Evolutionary conservation across 495 filamentous ascomycete genomes (phyloP).

Genomic region (Xylaria venustula): DNA sequence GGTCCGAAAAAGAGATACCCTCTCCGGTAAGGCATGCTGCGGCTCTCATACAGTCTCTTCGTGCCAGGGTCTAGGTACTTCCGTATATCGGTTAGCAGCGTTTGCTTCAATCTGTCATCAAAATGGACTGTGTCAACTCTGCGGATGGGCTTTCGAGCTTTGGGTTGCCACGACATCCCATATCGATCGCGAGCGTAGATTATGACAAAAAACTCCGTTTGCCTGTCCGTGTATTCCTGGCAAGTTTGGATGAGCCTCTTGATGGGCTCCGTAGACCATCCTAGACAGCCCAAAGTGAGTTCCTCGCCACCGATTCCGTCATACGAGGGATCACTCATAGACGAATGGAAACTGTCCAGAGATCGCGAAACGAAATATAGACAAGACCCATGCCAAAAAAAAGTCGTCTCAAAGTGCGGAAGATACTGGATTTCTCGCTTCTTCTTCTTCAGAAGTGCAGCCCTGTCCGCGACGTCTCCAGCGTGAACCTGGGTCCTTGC

Average conservation of each 20-base stretch:
- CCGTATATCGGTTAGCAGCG: constrained; percentile 69
- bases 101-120: constrained; percentile 58
- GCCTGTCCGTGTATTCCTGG: constrained; percentile 46
- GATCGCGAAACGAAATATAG: constrained; percentile 44
- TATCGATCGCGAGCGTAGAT: constrained; percentile 37
- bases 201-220: constrained; percentile 44
- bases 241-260: constrained; percentile 40
- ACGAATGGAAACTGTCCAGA: constrained; percentile 40
- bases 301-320: constrained; percentile 40
- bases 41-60: constrained; percentile 65
- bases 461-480: constrained; percentile 31
- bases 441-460: constrained; percentile 42
- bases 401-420: constrained; percentile 43
- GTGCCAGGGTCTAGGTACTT: constrained; percentile 76
- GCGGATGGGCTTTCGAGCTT: constrained; percentile 43
- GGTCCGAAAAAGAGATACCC: constrained; percentile 65
- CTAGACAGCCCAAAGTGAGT: constrained; percentile 45
- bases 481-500: constrained; percentile 37
- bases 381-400: constrained; percentile 40
- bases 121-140: constrained; percentile 48
- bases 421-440: constrained; percentile 44
- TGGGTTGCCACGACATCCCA: constrained; percentile 41
- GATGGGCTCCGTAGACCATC: constrained; percentile 46
- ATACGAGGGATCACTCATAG: constrained; percentile 33
- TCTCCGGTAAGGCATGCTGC: constrained; percentile 64